Percentiles rank a stretch among this genome's conserved stretches.
These are phyloP conservation scores for Botrytis pseudocinerea DNA, from an alignment of 2,329 filamentous ascomycete genomes.

Conservation along the genomic window DNA sequence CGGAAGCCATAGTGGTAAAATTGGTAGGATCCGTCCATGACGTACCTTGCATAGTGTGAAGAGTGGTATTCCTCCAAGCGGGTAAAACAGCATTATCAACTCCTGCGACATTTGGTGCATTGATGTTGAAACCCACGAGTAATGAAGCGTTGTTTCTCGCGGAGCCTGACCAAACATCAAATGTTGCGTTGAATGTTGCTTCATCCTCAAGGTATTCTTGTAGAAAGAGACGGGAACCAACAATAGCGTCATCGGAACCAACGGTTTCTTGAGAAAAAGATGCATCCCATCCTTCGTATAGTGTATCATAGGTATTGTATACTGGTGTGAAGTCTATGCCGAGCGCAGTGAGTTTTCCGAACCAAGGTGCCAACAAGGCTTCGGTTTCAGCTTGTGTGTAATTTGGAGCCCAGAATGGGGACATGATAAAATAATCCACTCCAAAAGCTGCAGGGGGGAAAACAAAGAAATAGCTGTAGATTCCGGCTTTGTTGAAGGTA, in stretches of 20 bases:
- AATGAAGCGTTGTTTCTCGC: not conserved
- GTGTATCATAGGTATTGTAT: slow-evolving; percentile 38
- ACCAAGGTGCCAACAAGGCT: slow-evolving; percentile 42
- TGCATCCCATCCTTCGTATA: slow-evolving; percentile 40
- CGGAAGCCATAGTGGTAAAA: slow-evolving; percentile 11
- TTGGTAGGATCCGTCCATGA: slow-evolving; percentile 19
- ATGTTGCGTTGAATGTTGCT: slow-evolving; percentile 33
- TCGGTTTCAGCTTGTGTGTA: slow-evolving; percentile 36
- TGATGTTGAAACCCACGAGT: slow-evolving; percentile 16
- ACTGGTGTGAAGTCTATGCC: slow-evolving; percentile 31
- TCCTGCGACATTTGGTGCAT: not conserved
- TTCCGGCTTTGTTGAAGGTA: slow-evolving; percentile 43
- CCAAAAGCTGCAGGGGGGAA: slow-evolving; percentile 37
- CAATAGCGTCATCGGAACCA: slow-evolving; percentile 39
- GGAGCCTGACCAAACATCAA: slow-evolving; percentile 36
- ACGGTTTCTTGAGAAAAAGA: slow-evolving; percentile 45
- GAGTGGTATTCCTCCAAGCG: slow-evolving; percentile 28
- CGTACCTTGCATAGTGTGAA: slow-evolving; percentile 26
- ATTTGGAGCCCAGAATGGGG: slow-evolving; percentile 38
- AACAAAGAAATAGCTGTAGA: slow-evolving; percentile 32
- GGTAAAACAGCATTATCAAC: slow-evolving; percentile 43
- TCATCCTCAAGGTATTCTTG: slow-evolving; percentile 42
- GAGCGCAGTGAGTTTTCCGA: slow-evolving; percentile 42
- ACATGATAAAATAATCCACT: slow-evolving; percentile 15
- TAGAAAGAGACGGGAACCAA: slow-evolving; percentile 46